These are phyloP conservation scores for Exobasidium cylindrosporum DNA, from an alignment of 1,284 basidiomycete genomes.

Conservation along the genomic window DNA sequence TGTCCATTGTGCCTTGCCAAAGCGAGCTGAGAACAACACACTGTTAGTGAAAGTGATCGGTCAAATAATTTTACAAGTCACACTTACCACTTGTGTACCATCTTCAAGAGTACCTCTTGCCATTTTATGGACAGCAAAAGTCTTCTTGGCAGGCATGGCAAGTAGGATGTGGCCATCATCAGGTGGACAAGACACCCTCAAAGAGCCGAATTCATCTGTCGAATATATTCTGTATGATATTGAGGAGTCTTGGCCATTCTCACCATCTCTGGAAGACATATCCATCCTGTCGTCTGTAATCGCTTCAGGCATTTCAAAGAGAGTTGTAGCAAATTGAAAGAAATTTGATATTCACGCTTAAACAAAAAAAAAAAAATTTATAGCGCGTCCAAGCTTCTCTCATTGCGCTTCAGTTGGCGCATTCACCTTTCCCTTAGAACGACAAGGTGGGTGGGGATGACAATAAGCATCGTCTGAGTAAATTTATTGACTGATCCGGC, in stretches of 20 bases:
- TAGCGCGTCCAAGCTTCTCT: no score
- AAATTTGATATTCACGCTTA: no score
- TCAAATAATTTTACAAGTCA: neutral
- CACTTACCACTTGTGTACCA: slow-evolving; percentile 11
- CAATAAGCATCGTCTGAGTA: no score
- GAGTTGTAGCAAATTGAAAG: no score
- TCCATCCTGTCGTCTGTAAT: neutral
- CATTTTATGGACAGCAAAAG: slow-evolving; percentile 8
- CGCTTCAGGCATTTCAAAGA: neutral
- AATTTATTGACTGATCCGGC: no score
- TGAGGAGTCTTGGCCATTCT: neutral
- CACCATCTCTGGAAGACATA: neutral
- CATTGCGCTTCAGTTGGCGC: no score
- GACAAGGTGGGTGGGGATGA: no score
- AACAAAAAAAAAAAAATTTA: no score
- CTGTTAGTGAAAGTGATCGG: neutral
- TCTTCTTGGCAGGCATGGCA: neutral
- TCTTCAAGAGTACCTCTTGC: slow-evolving; percentile 6
- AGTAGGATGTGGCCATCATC: neutral
- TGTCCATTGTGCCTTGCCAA: slow-evolving; percentile 38
- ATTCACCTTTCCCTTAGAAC: no score
- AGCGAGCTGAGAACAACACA: slow-evolving; percentile 21
- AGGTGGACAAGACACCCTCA: neutral
- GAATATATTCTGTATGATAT: neutral
- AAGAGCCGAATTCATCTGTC: neutral